Base-by-base conservation (phyloP, 495 filamentous ascomycete species). In the Aspergillus carlsbadensis region DNA sequence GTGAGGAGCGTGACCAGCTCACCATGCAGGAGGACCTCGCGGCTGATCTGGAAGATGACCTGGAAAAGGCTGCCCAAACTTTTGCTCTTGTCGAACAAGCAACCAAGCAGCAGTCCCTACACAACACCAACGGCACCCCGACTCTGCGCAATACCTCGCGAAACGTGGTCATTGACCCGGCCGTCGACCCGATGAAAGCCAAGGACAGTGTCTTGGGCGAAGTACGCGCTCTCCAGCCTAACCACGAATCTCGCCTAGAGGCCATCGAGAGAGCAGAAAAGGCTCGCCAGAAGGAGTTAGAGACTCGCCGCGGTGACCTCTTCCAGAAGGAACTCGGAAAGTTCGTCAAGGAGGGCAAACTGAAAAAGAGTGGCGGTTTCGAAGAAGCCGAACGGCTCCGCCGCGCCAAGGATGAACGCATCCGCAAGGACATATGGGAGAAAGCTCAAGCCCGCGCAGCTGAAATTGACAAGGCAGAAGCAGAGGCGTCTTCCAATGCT, bases 261-360 rank as follows among this genome's bases (percentile, higher is more conserved):
- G 94, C 94, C 10, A 99, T 99, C 59, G 92, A 97, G 70, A 84
- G 92, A 20, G 92, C 92, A 1, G 94, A 98, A 74, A 92, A 90
- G 75, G 78, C 89, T 11, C 75, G 94, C 22, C 88, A 91, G 73
- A 88, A 88, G 62, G 95, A 98, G 65, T 78, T 98, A 0, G 92
- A 93, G 72, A 84, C 72, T 49, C 81, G 93, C 7, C 77, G 76
- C 10, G 86, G 84, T 13, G 91, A 89, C 51, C 87, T 90, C 20
- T 90, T 98, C 66, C 89, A 86, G 72, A 92, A 92, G 68, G 94
- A 98, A 65, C 78, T 98, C 2, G 87, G 87, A 1, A 77, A 69
- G 20, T 98, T 98, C 67, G 94, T 98, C 2, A 84, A 91, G 62
- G 92, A 97, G 67, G 90, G 90, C 14, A 91, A 87, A 68, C 69